Conservation (phyloP, 176 grass and related monocot genomes). For the Avena atlantica region DNA sequence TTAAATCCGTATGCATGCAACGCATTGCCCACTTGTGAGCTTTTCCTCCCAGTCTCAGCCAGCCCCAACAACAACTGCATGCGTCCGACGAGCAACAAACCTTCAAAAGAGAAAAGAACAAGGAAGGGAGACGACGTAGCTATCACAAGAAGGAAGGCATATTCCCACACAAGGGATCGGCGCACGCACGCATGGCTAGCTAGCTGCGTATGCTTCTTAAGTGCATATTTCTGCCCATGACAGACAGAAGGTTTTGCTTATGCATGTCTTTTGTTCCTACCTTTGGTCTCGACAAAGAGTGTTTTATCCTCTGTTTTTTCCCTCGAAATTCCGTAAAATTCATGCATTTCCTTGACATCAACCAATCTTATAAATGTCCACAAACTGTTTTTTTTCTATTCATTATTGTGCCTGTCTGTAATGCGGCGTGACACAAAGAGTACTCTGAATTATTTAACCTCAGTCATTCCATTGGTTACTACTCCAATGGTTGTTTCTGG, state of each 20-base stretch:
- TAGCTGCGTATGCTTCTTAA: neutral
- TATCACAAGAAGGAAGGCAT: conserved; percentile 11
- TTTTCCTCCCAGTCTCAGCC: neutral
- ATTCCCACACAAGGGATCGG: conserved; percentile 14
- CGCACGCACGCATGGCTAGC: neutral
- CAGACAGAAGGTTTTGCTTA: neutral
- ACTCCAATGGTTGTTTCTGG: too few relatives aligned
- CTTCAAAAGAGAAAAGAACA: neutral
- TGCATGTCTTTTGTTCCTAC: neutral
- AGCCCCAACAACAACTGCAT: neutral
- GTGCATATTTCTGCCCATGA: too few relatives aligned
- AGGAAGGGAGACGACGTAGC: neutral
- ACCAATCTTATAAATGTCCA: too few relatives aligned
- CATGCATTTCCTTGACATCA: too few relatives aligned
- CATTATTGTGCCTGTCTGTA: too few relatives aligned
- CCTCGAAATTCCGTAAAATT: too few relatives aligned
- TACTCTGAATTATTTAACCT: too few relatives aligned
- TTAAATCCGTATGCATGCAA: neutral
- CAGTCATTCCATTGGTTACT: too few relatives aligned
- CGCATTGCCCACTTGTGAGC: neutral
- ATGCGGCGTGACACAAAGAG: too few relatives aligned
- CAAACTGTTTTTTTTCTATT: too few relatives aligned
- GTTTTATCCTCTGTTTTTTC: too few relatives aligned
- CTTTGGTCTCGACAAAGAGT: neutral
- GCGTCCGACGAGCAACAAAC: neutral